Percentiles rank a stretch among this genome's conserved stretches.
Evolutionary conservation across 495 filamentous ascomycete genomes (phyloP).

Genomic region (Penicilliopsis zonata): DNA sequence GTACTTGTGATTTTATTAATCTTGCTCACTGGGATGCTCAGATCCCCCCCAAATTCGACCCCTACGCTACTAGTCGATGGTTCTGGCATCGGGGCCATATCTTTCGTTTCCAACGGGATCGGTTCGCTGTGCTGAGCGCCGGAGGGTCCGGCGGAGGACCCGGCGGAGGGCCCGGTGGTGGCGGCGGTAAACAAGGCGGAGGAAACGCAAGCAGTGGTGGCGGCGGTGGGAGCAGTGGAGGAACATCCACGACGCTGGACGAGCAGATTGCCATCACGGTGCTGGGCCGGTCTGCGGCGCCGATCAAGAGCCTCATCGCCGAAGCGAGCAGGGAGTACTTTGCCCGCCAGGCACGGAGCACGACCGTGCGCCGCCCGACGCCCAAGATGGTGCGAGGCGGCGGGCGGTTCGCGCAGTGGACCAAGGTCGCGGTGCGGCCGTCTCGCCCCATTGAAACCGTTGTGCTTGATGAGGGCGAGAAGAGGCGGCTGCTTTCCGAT

Average conservation of each 20-base stretch:
- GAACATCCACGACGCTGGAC: too few relatives aligned
- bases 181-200: too few relatives aligned
- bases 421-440: slow-evolving; percentile 27
- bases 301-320: slow-evolving; percentile 50
- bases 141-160: too few relatives aligned
- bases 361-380: slow-evolving; percentile 12
- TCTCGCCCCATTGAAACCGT: slow-evolving; percentile 65
- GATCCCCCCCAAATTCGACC: slow-evolving; percentile 34
- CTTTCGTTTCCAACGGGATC: slow-evolving; percentile 23
- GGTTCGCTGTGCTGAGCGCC: slow-evolving; percentile 19
- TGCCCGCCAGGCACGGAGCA: slow-evolving; percentile 10
- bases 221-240: too few relatives aligned
- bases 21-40: slow-evolving; percentile 33
- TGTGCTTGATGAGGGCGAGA: slow-evolving; percentile 56
- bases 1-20: too few relatives aligned
- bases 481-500: slow-evolving; percentile 45
- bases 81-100: slow-evolving; percentile 27
- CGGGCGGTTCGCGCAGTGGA: slow-evolving; percentile 4
- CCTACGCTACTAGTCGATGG: slow-evolving; percentile 29
- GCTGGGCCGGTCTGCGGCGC: slow-evolving; percentile 38
- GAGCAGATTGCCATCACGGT: slow-evolving; percentile 32
- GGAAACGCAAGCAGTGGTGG: too few relatives aligned
- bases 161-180: too few relatives aligned
- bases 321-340: slow-evolving; percentile 40
- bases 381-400: slow-evolving; percentile 8